A percentile compares a stretch with the other conserved stretches of the same genome.
These are phyloP conservation scores for Lactarius trivialis DNA, from an alignment of 768 basidiomycete genomes.

Conservation along the genomic window DNA sequence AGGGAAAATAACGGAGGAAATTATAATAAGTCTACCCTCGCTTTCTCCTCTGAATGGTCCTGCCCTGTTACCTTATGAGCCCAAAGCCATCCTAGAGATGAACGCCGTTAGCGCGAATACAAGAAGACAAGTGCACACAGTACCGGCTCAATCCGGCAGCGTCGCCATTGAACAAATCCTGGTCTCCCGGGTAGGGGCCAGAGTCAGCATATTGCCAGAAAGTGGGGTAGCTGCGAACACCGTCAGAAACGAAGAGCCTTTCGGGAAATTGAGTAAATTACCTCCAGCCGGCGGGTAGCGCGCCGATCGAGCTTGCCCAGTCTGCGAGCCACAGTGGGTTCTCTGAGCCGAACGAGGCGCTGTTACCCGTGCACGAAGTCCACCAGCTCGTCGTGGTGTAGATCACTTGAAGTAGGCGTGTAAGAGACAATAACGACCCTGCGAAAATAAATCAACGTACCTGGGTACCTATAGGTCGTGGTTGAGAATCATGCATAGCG, in stretches of 20 bases:
- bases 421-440: neutral
- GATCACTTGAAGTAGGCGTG: slow-evolving; percentile 37
- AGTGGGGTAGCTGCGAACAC: slow-evolving; percentile 35
- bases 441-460: slow-evolving; percentile 25
- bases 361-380: slow-evolving; percentile 58
- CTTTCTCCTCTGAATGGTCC: too few relatives aligned
- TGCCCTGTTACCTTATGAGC: too few relatives aligned
- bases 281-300: slow-evolving; percentile 55
- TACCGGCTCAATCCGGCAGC: slow-evolving; percentile 37
- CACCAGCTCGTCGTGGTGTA: slow-evolving; percentile 66
- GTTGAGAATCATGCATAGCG: too few relatives aligned
- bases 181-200: slow-evolving; percentile 51
- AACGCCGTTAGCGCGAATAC: neutral
- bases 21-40: too few relatives aligned
- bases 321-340: slow-evolving; percentile 60
- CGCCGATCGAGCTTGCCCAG: slow-evolving; percentile 42
- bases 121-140: neutral
- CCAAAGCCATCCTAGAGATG: neutral
- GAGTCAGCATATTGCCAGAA: slow-evolving; percentile 59
- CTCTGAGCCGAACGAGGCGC: slow-evolving; percentile 39
- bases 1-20: too few relatives aligned
- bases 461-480: slow-evolving; percentile 28
- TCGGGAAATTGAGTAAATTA: too few relatives aligned
- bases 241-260: too few relatives aligned
- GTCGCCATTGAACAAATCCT: slow-evolving; percentile 52